phyloP scores from a whole-genome alignment of 73 alveolate genomes.

The Blepharisma japonicum region DNA sequence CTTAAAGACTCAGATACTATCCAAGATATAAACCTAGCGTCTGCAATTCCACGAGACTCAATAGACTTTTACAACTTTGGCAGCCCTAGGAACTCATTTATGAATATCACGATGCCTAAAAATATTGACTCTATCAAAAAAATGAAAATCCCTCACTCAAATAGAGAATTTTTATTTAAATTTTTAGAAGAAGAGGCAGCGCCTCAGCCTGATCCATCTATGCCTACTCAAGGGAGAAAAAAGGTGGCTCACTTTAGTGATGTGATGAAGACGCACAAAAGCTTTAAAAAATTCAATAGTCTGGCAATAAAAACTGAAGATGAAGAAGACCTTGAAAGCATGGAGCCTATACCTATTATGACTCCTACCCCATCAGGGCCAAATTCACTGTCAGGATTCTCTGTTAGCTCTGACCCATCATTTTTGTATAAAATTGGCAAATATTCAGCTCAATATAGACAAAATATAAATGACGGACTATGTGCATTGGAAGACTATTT shows the following conservation, averaged over 20 bases:
- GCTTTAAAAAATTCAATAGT: background rate
- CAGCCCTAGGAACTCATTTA: background rate
- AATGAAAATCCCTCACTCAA: no score
- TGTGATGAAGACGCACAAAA: background rate
- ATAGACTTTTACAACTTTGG: background rate
- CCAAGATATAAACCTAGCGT: background rate
- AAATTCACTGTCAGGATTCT: background rate
- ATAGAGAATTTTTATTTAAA: background rate
- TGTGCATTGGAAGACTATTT: background rate
- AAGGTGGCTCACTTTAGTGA: background rate
- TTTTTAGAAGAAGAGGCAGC: conserved; percentile 22
- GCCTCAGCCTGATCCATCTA: background rate
- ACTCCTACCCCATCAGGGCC: background rate
- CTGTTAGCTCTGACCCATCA: background rate
- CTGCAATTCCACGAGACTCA: background rate
- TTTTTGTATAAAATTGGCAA: background rate
- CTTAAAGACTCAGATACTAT: background rate
- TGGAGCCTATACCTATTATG: background rate
- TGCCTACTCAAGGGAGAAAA: background rate
- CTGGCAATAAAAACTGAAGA: conserved; percentile 5
- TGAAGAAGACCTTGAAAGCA: background rate
- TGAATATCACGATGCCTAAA: background rate
- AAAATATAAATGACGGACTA: background rate
- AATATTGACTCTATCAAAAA: no score
- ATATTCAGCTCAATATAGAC: background rate